phyloP scores from a whole-genome alignment of 2,329 filamentous ascomycete genomes.

The Zasmidium cellare region DNA sequence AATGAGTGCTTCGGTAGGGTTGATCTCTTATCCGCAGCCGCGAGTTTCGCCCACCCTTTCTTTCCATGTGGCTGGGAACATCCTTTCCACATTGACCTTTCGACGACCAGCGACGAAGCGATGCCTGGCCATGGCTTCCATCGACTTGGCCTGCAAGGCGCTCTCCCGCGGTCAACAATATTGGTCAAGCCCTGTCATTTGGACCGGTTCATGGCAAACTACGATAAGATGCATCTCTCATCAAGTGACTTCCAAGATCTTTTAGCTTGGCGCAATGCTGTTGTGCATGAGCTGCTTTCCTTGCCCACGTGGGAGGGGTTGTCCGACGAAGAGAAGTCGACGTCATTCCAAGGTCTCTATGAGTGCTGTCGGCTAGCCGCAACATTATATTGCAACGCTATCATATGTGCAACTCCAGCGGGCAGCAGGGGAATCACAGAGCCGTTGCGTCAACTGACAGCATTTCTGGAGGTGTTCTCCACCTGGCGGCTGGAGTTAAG shows the following conservation, averaged over 20 bases:
- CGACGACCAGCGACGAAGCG: background rate
- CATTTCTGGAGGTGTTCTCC: background rate
- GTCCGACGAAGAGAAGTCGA: background rate
- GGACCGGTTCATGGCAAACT: background rate
- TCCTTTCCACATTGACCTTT: background rate
- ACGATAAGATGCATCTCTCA: background rate
- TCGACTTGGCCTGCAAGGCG: background rate
- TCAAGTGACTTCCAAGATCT: background rate
- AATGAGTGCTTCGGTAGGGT: background rate
- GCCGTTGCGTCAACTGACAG: background rate
- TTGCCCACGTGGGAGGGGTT: background rate
- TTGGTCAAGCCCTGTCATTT: background rate
- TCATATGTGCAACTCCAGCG: background rate
- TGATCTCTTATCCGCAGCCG: background rate
- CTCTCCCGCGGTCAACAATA: background rate
- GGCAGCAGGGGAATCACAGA: background rate
- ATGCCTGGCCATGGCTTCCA: background rate
- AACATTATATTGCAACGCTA: background rate
- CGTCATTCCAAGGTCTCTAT: background rate
- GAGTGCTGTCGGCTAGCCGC: background rate
- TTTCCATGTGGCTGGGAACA: background rate
- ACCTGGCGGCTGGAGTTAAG: background rate
- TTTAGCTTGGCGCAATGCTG: background rate
- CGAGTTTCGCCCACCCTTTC: background rate
- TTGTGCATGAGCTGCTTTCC: background rate